Conservation (phyloP, 1,284 basidiomycete genomes). For the Farysia itapuensis region DNA sequence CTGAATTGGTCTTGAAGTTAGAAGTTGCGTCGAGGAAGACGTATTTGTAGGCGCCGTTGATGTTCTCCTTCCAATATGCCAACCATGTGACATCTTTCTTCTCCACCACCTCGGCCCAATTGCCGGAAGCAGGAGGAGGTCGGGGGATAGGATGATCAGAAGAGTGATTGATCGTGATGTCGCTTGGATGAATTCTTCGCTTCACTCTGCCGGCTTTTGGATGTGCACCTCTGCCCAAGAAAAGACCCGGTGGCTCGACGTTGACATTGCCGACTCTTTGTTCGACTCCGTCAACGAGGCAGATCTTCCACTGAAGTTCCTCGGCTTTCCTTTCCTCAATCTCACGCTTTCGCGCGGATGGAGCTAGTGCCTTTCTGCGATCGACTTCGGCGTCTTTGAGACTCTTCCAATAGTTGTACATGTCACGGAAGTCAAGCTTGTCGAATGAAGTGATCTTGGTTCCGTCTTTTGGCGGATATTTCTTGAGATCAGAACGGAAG, state of each 20-base stretch:
- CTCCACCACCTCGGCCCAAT: conserved; percentile 55
- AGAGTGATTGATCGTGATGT: conserved; percentile 60
- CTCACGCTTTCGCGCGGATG: conserved; percentile 63
- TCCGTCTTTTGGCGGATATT: conserved; percentile 75
- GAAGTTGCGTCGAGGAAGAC: conserved; percentile 57
- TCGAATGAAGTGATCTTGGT: conserved; percentile 77
- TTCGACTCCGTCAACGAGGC: conserved; percentile 87
- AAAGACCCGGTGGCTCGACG: conserved; percentile 94
- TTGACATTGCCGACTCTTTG: conserved; percentile 99
- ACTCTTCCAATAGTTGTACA: conserved; percentile 78
- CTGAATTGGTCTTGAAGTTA: conserved; percentile 58
- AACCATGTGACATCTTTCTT: conserved; percentile 59
- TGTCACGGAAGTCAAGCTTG: conserved; percentile 89
- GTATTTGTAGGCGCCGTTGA: conserved; percentile 58
- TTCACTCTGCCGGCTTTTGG: conserved; percentile 96
- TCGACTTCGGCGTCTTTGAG: conserved; percentile 77
- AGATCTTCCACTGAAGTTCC: conserved; percentile 82
- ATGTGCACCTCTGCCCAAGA: conserved; percentile 96
- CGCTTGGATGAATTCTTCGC: conserved; percentile 64
- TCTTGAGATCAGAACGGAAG: conserved; percentile 76
- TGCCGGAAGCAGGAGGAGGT: conserved; percentile 51
- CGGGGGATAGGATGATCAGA: conserved; percentile 48
- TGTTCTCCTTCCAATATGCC: conserved; percentile 58
- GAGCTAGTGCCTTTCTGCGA: conserved; percentile 83
- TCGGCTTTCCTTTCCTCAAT: conserved; percentile 82